A percentile compares a stretch with the other conserved stretches of the same genome.
phyloP scores from a whole-genome alignment of 2,329 filamentous ascomycete genomes.

The Didymella lethalis region DNA sequence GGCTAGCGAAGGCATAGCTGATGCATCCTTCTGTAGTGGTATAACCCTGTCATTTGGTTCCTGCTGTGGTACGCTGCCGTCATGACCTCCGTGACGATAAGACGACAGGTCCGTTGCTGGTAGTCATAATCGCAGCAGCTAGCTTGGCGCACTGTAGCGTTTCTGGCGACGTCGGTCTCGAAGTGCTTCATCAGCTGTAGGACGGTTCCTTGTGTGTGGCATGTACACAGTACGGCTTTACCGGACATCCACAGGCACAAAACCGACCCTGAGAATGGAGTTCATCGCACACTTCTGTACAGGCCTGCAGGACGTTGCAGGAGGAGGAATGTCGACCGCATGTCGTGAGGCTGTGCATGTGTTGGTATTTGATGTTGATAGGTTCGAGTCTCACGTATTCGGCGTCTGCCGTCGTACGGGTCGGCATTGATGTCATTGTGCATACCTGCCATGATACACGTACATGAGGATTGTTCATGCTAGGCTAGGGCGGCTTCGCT shows the following conservation, averaged over 20 bases:
- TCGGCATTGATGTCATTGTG: background rate
- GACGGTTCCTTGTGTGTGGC: no score
- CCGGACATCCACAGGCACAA: background rate
- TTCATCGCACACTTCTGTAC: background rate
- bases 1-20: conserved; percentile 5
- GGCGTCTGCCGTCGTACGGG: conserved; percentile 5
- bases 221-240: background rate
- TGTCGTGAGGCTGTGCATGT: conserved; percentile 4
- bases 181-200: background rate
- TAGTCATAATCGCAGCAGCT: background rate
- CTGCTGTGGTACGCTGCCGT: background rate
- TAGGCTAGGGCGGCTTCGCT: background rate
- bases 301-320: background rate
- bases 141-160: background rate
- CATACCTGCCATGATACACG: background rate
- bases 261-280: background rate
- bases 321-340: conserved; percentile 2
- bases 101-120: background rate
- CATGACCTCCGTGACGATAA: conserved; percentile 1
- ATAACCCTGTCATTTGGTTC: background rate
- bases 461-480: background rate
- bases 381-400: background rate
- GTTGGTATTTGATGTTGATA: background rate
- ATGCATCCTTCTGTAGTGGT: background rate
- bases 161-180: background rate